Percentiles rank a stretch among this genome's conserved stretches.
Conservation (phyloP, 768 basidiomycete species). For the Trametes cingulata region DNA sequence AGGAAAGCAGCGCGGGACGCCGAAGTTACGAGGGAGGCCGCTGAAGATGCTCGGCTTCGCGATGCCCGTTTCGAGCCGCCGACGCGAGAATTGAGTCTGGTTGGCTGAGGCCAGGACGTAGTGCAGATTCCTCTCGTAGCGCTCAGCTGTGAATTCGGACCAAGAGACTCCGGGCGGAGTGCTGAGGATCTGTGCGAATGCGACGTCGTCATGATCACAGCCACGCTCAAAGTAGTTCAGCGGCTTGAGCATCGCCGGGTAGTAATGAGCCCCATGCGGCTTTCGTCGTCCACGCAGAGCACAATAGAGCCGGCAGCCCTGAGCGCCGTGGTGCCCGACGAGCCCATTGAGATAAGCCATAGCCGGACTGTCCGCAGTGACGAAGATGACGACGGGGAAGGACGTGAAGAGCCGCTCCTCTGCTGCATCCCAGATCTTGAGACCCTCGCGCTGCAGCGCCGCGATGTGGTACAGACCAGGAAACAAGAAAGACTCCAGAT, state of each 20-base stretch:
- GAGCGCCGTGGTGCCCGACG: constrained; percentile 36
- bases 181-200: constrained; percentile 12
- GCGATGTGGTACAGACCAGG: constrained; percentile 33
- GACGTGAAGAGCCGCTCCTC: constrained; percentile 35
- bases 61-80: constrained; percentile 36
- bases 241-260: constrained; percentile 34
- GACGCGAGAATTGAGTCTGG: constrained; percentile 28
- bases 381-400: constrained; percentile 13
- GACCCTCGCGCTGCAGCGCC: constrained; percentile 30
- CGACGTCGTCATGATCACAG: constrained; percentile 34
- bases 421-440: constrained; percentile 32
- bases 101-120: constrained; percentile 25
- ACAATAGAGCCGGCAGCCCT: constrained; percentile 40
- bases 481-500: constrained; percentile 35
- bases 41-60: constrained; percentile 38
- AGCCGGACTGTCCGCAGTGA: constrained; percentile 12
- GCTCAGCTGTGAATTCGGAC: background rate
- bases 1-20: constrained; percentile 23
- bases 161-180: too few species aligned
- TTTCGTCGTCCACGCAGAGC: constrained; percentile 32
- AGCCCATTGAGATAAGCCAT: constrained; percentile 34
- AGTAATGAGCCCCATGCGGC: constrained; percentile 32
- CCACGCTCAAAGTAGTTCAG: constrained; percentile 23
- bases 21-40: constrained; percentile 22
- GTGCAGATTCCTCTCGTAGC: constrained; percentile 24